These are phyloP conservation scores for Falciphora oryzae DNA, from an alignment of 2,329 filamentous ascomycete species.

Conservation along the genomic window DNA sequence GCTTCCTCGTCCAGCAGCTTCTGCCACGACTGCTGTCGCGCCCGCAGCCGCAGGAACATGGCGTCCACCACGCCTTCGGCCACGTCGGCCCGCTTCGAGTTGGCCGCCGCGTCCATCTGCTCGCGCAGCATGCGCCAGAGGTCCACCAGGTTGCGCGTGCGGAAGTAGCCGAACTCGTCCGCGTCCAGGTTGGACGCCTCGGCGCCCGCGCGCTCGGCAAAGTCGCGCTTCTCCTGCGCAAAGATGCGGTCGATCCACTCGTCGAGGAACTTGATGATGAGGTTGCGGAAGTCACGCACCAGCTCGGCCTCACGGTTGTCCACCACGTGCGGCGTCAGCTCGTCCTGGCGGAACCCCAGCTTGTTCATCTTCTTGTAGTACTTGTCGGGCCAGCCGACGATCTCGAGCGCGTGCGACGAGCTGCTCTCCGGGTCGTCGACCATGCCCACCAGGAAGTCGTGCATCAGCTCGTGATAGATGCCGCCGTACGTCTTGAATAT, in stretches of 20 bases:
- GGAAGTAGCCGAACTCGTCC: constrained; percentile 85
- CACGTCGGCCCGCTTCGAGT: constrained; percentile 82
- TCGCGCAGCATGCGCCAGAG: constrained; percentile 98
- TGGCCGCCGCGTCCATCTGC: constrained; percentile 78
- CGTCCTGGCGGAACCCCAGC: constrained; percentile 69
- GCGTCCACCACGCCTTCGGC: constrained; percentile 93
- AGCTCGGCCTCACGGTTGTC: constrained; percentile 87
- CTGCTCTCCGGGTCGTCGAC: constrained; percentile 81
- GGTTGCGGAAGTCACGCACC: constrained; percentile 85
- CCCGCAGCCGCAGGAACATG: constrained; percentile 84
- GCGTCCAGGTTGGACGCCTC: constrained; percentile 73
- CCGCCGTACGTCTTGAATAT: constrained; percentile 85
- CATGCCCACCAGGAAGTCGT: constrained; percentile 78
- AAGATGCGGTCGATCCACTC: constrained; percentile 98
- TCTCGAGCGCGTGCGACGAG: constrained; percentile 81
- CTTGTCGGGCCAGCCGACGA: constrained; percentile 91
- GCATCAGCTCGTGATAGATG: constrained; percentile 93
- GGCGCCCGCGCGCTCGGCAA: constrained; percentile 63
- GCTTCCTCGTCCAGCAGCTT: constrained; percentile 83
- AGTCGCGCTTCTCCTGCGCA: constrained; percentile 72
- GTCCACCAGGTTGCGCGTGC: constrained; percentile 85
- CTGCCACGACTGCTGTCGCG: constrained; percentile 81
- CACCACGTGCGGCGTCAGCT: constrained; percentile 80
- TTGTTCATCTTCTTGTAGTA: constrained; percentile 96
- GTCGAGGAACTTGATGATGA: constrained; percentile 93